Base-by-base conservation (phyloP, 352 stramenopile species). In the Aphanomyces invadans region DNA sequence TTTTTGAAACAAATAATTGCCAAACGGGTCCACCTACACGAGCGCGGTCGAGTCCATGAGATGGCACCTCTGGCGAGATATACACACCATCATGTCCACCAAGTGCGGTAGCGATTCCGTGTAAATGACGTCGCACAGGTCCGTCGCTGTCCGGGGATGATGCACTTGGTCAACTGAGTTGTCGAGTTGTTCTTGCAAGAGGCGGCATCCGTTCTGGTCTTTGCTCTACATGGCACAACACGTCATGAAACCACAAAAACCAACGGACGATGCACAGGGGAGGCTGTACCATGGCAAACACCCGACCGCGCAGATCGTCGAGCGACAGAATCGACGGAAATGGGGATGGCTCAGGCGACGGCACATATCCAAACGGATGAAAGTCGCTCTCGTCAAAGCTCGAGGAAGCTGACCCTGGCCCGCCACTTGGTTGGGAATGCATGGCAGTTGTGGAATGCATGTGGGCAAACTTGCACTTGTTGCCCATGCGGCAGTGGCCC, bases 1-100 rank as follows among this genome's bases (percentile, higher is more conserved):
- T 76, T 99, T 99, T 77, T 99, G 97, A 74, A 99, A 99, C 12
- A 99, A 75, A 68, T 99, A 99, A 73, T 99, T 99, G 5, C 97
- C 97, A 74, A 99, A 99, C 4, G 96, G 96, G 74, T 99, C 96
- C n/a, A 98, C 49, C 49, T 57, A 57, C 46, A 21, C 10, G 10
- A 54, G 28, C 21, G 9, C 11, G 28, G 1, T 11, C 28, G 19
- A 54, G 28, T 15, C 1, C 46, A 29, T 23, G n/a, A n/a, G 46
- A 21, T 23, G 46, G 28, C 2, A 28, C 19, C 11, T 15, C 19
- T 29, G 19, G 1, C 17, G 21, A 12, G 9, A 17, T 45, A 9
- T 17, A 45, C 38, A 45, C 36, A 57, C 92, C 95, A 99, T 98
- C 73, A 98, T 96, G 72, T 98, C 93, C 11, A 89, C 88, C 77